A percentile compares a stretch with the other conserved stretches of the same genome.
Conservation (phyloP, 441 rosid genomes). For the Mallotus japonicus region DNA sequence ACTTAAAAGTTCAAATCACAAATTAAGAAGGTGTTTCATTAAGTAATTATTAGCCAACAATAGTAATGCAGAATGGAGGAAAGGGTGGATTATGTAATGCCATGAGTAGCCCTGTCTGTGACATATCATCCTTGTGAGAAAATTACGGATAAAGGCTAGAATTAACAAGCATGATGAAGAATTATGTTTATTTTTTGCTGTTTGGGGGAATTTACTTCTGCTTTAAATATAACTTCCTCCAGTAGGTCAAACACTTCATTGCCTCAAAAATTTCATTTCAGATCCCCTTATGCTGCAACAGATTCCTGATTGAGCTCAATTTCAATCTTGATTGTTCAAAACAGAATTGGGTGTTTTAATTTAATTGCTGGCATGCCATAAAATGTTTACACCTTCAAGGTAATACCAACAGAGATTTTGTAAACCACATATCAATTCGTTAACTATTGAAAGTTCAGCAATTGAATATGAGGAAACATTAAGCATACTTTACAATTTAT, state of each 20-base stretch:
- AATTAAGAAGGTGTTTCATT: not conserved
- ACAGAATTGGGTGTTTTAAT: not conserved
- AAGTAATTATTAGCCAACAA: not conserved
- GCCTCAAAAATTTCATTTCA: not conserved
- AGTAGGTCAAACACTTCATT: not conserved
- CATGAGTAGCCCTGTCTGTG: not conserved
- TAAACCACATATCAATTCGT: not conserved
- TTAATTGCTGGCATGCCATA: not conserved
- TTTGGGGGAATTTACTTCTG: not conserved
- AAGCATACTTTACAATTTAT: not conserved
- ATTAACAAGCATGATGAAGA: too few relatives aligned
- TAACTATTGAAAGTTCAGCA: not conserved
- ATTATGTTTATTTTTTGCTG: too few relatives aligned
- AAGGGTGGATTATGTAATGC: not conserved
- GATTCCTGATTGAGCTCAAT: not conserved
- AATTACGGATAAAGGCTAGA: not conserved
- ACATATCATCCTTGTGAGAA: too few relatives aligned
- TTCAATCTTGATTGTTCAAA: not conserved
- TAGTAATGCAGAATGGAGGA: not conserved
- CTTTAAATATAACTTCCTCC: too few relatives aligned
- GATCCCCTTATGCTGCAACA: not conserved
- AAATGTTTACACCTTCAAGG: not conserved
- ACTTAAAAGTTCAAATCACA: not conserved
- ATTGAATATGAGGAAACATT: not conserved
- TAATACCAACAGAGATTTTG: not conserved